phyloP scores from a whole-genome alignment of 148 eudicot genomes.

The Pouteria glomerata region DNA sequence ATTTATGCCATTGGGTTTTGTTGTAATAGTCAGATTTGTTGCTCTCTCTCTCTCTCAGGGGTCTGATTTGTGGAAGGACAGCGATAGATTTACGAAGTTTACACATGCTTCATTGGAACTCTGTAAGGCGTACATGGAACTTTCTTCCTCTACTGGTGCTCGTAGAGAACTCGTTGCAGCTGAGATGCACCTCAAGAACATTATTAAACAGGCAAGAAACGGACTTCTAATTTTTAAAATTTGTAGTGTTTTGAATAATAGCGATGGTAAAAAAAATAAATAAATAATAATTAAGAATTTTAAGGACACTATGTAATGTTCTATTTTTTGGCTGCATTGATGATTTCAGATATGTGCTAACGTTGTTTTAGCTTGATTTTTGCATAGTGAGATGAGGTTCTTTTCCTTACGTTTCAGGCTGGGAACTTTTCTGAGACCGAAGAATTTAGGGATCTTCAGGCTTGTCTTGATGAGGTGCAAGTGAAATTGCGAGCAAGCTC shows the following conservation, averaged over 20 bases:
- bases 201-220: constrained; percentile 64
- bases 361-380: not conserved
- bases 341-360: not conserved
- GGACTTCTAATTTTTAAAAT: not conserved
- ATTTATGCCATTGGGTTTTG: not conserved
- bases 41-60: constrained; percentile 37
- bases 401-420: constrained; percentile 36
- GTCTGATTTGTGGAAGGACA: constrained; percentile 81
- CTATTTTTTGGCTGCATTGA: not conserved
- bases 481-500: constrained; percentile 29
- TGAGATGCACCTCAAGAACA: constrained; percentile 79
- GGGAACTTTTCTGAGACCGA: constrained; percentile 49
- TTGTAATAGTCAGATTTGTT: not conserved
- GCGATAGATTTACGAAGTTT: constrained; percentile 66
- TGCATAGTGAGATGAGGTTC: not conserved
- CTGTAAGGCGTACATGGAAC: constrained; percentile 67
- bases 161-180: constrained; percentile 65
- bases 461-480: constrained; percentile 52
- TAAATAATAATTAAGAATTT: no score
- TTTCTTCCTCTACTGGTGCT: constrained; percentile 47
- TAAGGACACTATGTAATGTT: no score
- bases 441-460: constrained; percentile 59
- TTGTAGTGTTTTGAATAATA: not conserved
- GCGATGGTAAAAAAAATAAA: not conserved
- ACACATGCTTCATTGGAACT: constrained; percentile 90